These are phyloP conservation scores for Paramecium biaurelia DNA, from an alignment of 73 alveolate species.

Conservation along the genomic window DNA sequence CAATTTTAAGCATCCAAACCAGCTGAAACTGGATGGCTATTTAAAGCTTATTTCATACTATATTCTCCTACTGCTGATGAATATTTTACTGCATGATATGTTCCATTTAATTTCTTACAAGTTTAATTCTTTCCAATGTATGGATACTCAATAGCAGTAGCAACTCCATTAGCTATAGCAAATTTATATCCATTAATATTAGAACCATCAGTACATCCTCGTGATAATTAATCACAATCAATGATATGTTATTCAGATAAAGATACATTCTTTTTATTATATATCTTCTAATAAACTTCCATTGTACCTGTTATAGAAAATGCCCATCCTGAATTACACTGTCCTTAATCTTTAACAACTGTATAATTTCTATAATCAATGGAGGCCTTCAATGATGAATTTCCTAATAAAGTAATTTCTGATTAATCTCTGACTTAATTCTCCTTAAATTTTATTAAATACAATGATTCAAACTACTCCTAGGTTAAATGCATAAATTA, in stretches of 20 bases:
- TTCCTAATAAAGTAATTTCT: background rate
- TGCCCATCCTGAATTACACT: conserved; percentile 87
- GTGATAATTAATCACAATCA: conserved; percentile 77
- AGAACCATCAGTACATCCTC: conserved; percentile 69
- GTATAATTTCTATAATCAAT: conserved; percentile 55
- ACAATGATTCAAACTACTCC: background rate
- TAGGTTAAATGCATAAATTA: conserved; percentile 53
- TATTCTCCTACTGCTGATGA: background rate
- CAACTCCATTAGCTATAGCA: conserved; percentile 41
- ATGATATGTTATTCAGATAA: conserved; percentile 73
- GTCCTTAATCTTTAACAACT: conserved; percentile 76
- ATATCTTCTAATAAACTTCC: conserved; percentile 66
- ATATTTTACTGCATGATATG: background rate
- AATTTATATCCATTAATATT: conserved; percentile 47
- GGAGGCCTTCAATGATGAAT: background rate
- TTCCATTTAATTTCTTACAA: background rate
- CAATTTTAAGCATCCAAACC: conserved; percentile 68
- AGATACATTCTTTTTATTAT: background rate
- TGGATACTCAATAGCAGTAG: conserved; percentile 44
- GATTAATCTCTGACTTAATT: background rate
- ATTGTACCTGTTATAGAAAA: conserved; percentile 75
- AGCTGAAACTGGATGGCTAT: conserved; percentile 56
- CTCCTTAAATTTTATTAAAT: background rate
- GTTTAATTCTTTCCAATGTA: conserved; percentile 50
- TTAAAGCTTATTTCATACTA: conserved; percentile 39